Evolutionary conservation across 2,329 filamentous ascomycete species (phyloP).

Genomic region (Colletotrichum australisinense): DNA sequence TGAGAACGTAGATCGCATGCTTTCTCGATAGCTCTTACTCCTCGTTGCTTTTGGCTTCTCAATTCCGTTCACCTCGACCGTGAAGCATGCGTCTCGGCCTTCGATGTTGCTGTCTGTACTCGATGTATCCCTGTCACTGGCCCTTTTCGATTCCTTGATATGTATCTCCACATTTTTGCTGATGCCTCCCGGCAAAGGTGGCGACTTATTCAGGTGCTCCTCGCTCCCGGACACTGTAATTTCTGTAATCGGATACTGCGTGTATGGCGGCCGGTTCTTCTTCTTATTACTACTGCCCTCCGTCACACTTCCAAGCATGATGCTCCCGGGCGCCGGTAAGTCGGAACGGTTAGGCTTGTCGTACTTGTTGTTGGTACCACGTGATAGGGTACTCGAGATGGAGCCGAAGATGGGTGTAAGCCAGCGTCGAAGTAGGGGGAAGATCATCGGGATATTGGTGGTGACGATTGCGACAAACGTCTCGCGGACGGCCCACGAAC

Average conservation of each 20-base stretch:
- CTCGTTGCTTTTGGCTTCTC: background rate
- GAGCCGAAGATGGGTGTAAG: conserved; percentile 27
- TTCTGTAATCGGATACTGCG: conserved; percentile 29
- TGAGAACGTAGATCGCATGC: background rate
- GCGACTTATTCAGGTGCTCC: conserved; percentile 18
- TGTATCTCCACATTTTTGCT: conserved; percentile 31
- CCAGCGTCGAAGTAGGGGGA: conserved; percentile 21
- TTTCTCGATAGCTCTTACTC: conserved; percentile 4
- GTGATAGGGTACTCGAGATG: conserved; percentile 13
- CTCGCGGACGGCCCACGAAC: conserved; percentile 37
- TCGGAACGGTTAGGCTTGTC: conserved; percentile 13
- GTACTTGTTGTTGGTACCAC: conserved; percentile 19
- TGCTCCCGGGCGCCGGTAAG: conserved; percentile 23
- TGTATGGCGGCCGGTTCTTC: conserved; percentile 23
- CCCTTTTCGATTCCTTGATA: conserved; percentile 16
- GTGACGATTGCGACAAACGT: conserved; percentile 37
- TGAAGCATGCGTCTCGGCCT: conserved; percentile 4
- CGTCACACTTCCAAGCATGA: conserved; percentile 21
- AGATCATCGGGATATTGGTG: conserved; percentile 37
- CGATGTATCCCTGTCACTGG: background rate
- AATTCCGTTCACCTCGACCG: background rate
- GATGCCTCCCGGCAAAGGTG: conserved; percentile 6
- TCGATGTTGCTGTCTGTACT: conserved; percentile 7
- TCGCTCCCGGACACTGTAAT: conserved; percentile 25
- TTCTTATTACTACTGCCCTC: conserved; percentile 11